These are phyloP conservation scores for Rhodosorus marinus DNA, from an alignment of 23 red algal species.

Conservation along the genomic window DNA sequence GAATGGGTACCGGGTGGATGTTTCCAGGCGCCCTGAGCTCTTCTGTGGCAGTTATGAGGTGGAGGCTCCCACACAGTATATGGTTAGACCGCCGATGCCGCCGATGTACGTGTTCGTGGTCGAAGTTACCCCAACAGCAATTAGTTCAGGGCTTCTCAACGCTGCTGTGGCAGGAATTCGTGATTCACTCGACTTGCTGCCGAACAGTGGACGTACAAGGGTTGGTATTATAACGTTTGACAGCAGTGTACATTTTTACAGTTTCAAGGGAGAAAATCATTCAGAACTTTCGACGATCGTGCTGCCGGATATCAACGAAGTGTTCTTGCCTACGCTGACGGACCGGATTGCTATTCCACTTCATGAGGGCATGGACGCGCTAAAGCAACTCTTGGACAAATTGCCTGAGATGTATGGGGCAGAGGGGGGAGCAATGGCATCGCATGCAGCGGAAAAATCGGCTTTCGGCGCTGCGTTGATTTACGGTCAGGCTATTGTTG, in stretches of 20 bases:
- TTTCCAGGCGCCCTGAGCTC: slow-evolving; percentile 55
- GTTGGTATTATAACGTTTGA: slow-evolving; percentile 79
- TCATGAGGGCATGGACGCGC: slow-evolving; percentile 45
- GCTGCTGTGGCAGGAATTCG: slow-evolving; percentile 43
- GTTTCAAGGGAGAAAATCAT: slow-evolving; percentile 23
- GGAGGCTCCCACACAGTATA: slow-evolving; percentile 93
- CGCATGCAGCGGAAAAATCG: slow-evolving; percentile 7
- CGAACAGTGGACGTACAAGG: slow-evolving; percentile 46
- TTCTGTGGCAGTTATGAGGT: slow-evolving; percentile 56
- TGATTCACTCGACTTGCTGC: slow-evolving; percentile 51
- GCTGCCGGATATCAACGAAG: slow-evolving; percentile 68
- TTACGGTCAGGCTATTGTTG: slow-evolving; percentile 41
- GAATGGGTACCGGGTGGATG: slow-evolving; percentile 46
- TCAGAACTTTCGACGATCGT: slow-evolving; percentile 46
- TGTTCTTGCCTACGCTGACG: slow-evolving; percentile 75
- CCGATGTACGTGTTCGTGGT: slow-evolving; percentile 96
- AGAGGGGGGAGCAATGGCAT: not conserved
- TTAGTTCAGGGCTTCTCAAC: slow-evolving; percentile 39
- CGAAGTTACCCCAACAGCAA: slow-evolving; percentile 50
- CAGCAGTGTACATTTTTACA: slow-evolving; percentile 49
- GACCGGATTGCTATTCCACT: slow-evolving; percentile 57
- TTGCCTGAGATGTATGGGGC: slow-evolving; percentile 4
- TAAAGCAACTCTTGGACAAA: slow-evolving; percentile 60
- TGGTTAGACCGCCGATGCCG: slow-evolving; percentile 95
- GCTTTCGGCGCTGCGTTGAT: slow-evolving; percentile 51